Conservation (phyloP, 352 stramenopile species). For the Globisporangium echinulatum region DNA sequence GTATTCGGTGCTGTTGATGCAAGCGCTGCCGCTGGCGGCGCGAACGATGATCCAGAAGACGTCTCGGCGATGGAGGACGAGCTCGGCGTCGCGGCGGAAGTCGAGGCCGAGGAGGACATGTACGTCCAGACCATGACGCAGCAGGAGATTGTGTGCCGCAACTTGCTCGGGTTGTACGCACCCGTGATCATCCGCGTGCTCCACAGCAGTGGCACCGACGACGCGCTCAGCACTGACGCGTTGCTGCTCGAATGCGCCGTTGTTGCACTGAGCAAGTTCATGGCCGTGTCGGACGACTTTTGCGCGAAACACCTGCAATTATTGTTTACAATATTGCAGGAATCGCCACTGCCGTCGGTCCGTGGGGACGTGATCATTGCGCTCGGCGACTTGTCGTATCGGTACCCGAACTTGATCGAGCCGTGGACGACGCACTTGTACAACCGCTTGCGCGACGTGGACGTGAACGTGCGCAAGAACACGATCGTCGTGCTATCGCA, state of each 20-base stretch:
- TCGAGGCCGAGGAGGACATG: slow-evolving; percentile 87
- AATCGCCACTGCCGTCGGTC: slow-evolving; percentile 65
- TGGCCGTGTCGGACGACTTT: slow-evolving; percentile 94
- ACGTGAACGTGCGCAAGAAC: slow-evolving; percentile 91
- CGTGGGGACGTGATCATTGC: slow-evolving; percentile 95
- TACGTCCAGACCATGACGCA: slow-evolving; percentile 90
- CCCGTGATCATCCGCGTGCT: slow-evolving; percentile 89
- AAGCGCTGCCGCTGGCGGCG: slow-evolving; percentile 16
- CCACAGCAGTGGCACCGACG: slow-evolving; percentile 23
- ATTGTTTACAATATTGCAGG: slow-evolving; percentile 91
- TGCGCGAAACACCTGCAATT: slow-evolving; percentile 94
- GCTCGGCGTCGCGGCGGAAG: slow-evolving; percentile 87
- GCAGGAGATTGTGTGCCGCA: slow-evolving; percentile 89
- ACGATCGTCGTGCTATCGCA: slow-evolving; percentile 97
- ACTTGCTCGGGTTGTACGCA: slow-evolving; percentile 90
- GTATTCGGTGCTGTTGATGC: neutral
- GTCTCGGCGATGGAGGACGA: slow-evolving; percentile 91
- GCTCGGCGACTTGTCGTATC: slow-evolving; percentile 95
- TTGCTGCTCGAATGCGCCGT: slow-evolving; percentile 90
- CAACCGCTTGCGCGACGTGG: slow-evolving; percentile 88
- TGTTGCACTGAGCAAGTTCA: slow-evolving; percentile 97
- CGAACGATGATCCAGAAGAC: slow-evolving; percentile 34
- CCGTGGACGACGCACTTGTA: slow-evolving; percentile 97
- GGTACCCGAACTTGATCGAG: slow-evolving; percentile 97
- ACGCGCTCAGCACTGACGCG: slow-evolving; percentile 56